Evolutionary conservation across 352 stramenopile species (phyloP), one percentile per base, ranked within the genome.

Genomic region (Phytophthora meadii): DNA sequence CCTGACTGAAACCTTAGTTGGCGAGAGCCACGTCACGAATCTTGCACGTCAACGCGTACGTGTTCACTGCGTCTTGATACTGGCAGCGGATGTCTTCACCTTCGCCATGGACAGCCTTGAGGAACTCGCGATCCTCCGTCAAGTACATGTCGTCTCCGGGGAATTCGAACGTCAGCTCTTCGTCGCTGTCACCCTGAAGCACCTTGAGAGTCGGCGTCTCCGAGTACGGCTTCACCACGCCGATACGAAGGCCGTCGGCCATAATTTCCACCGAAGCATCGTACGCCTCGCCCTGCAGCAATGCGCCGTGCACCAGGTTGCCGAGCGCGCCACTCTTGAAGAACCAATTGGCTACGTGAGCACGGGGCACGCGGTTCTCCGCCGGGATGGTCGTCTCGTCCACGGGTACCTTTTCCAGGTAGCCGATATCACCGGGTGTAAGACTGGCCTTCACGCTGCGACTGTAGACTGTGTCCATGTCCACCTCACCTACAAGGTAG

Each of bases 371-470:
- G 24, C 67, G 71, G 55, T 79, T 79, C 39, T 50, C 50, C 17
- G 61, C 51, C 10, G 58, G 67, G 4, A 79, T 22, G 4, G 6
- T 22, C 3, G 37, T 65, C 51, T 79, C 67, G 30, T 76, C 67
- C 44, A 76, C 67, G 0, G 71, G 67, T 11, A 74, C 71, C 55
- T 79, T 79, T 36, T 62, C 66, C 34, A 79, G 48, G 41, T 76
- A 70, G 22, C 71, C 67, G 17, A 79, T 55, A 28, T 63, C 48
- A 12, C 67, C 67, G 0, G 66, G 66, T 2, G 58, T 76, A n/a
- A 79, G 67, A 27, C 42, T 76, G n/a, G 71, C 71, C 59, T 79
- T 79, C 44, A 79, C 71, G n/a, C 71, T 79, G 41, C 71, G 71
- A 19, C 57, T 68, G 58, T 79, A 79, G n/a, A 79, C 67, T 3